Conservation (phyloP, 495 filamentous ascomycete genomes). For the Tuber magnatum region DNA sequence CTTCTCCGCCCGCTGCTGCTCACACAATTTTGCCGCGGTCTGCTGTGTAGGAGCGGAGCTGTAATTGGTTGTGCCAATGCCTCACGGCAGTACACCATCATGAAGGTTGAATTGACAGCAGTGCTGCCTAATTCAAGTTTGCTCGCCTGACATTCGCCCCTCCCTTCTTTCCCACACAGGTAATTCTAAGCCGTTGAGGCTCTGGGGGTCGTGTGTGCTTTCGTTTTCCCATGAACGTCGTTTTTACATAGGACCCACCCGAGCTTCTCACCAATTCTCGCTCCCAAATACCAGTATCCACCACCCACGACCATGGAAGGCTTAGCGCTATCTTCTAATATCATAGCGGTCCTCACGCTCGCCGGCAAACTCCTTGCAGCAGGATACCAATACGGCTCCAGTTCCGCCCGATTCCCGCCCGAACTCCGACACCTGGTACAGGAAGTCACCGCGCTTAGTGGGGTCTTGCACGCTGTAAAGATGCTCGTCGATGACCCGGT, state of each 20-base stretch:
- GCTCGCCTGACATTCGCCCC: not conserved
- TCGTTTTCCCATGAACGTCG: not conserved
- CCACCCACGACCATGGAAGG: constrained; percentile 5
- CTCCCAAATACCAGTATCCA: not conserved
- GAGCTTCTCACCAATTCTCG: not conserved
- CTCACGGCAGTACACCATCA: not conserved
- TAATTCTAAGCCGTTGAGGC: not conserved
- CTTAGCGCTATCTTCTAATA: constrained; percentile 8
- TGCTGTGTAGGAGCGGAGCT: not conserved
- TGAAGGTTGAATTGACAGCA: not conserved
- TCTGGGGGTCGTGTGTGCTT: not conserved
- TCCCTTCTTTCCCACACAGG: not conserved
- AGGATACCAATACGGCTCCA: constrained; percentile 14
- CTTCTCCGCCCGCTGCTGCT: not conserved
- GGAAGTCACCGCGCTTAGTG: constrained; percentile 10
- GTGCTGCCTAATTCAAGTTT: not conserved
- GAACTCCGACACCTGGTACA: constrained; percentile 1
- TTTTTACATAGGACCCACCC: not conserved
- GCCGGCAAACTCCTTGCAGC: constrained; percentile 2
- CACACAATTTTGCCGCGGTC: not conserved
- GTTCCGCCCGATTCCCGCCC: constrained; percentile 7
- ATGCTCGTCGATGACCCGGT: not conserved
- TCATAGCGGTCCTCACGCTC: constrained; percentile 4
- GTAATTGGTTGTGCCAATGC: not conserved
- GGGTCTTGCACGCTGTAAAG: constrained; percentile 10